Percentiles rank a stretch among this genome's conserved stretches.
Conservation (phyloP, 1,284 basidiomycete species). For the Boletus semigastroideus region DNA sequence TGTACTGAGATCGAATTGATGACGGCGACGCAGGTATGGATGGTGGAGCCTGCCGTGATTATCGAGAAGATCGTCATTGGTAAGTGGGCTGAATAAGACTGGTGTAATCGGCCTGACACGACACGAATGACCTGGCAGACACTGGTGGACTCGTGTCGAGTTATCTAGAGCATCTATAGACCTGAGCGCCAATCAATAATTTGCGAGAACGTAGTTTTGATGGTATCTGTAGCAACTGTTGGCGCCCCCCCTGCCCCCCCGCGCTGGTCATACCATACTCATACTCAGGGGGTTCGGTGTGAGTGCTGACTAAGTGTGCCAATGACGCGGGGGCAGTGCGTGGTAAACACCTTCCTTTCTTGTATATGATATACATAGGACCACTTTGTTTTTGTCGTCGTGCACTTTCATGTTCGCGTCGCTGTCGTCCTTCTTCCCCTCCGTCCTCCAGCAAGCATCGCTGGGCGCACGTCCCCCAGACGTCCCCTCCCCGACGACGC, state of each 20-base stretch:
- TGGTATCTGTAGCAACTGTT: neutral
- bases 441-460: slow-evolving; percentile 42
- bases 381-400: neutral
- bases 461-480: slow-evolving; percentile 19
- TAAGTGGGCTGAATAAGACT: slow-evolving; percentile 36
- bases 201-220: too few species aligned
- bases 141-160: neutral
- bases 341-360: slow-evolving; percentile 15
- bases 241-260: too few species aligned
- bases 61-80: slow-evolving; percentile 27
- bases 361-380: slow-evolving; percentile 18
- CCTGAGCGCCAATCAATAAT: too few species aligned
- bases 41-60: too few species aligned
- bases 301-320: neutral
- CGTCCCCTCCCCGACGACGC: slow-evolving; percentile 27
- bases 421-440: slow-evolving; percentile 58
- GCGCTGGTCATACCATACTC: too few species aligned
- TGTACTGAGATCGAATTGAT: neutral
- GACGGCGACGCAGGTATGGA: too few species aligned
- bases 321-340: slow-evolving; percentile 7
- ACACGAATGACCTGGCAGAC: neutral
- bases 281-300: too few species aligned
- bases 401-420: slow-evolving; percentile 56
- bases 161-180: neutral
- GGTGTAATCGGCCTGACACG: neutral